Evolutionary conservation across 352 stramenopile genomes (phyloP).

Genomic region (Albugo laibachii): DNA sequence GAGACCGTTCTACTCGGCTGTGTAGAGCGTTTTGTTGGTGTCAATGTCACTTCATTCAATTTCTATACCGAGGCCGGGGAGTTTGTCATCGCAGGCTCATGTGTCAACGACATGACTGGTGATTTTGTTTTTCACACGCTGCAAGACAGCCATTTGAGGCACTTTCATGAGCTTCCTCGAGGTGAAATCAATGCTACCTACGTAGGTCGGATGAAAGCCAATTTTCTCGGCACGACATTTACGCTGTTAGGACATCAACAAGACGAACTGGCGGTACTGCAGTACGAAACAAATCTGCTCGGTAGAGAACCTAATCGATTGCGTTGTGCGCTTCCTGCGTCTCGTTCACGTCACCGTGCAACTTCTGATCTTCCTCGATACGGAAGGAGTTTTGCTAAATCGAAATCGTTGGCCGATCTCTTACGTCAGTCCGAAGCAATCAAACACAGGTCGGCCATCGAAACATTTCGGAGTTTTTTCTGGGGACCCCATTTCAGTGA

Average conservation of each 20-base stretch:
- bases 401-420: slow-evolving; percentile 19
- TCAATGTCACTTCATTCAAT: no score
- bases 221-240: slow-evolving; percentile 73
- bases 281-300: slow-evolving; percentile 67
- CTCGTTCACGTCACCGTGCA: neutral
- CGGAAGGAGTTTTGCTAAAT: neutral
- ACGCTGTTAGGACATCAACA: slow-evolving; percentile 65
- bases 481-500: no score
- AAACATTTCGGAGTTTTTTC: slow-evolving; percentile 7
- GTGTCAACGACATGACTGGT: slow-evolving; percentile 38
- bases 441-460: slow-evolving; percentile 22
- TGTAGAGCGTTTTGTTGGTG: no score
- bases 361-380: neutral
- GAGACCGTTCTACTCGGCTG: no score
- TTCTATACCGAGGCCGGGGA: neutral
- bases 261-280: slow-evolving; percentile 49
- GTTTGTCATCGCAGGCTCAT: slow-evolving; percentile 52
- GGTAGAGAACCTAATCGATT: slow-evolving; percentile 55
- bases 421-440: slow-evolving; percentile 35
- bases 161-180: slow-evolving; percentile 48
- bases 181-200: slow-evolving; percentile 64
- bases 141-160: slow-evolving; percentile 45
- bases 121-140: slow-evolving; percentile 72
- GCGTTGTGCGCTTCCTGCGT: slow-evolving; percentile 27
- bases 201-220: slow-evolving; percentile 49